Evolutionary conservation across 805 yeast species (phyloP).

Genomic region (Myxozyma lipomycoides): DNA sequence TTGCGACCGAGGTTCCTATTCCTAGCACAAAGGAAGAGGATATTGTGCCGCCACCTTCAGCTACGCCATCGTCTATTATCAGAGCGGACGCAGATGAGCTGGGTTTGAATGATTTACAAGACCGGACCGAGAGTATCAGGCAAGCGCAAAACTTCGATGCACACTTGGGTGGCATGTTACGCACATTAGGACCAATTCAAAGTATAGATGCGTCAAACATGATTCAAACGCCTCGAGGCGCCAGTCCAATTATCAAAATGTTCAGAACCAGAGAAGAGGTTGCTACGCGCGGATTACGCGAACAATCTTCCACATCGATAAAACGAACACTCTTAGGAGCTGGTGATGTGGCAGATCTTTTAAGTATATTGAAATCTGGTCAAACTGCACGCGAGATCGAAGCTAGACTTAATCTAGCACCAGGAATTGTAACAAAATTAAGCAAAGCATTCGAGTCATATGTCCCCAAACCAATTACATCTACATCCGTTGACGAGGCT

Average conservation of each 20-base stretch:
- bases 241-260: constrained; percentile 1
- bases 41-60: background rate
- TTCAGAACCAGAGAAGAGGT: constrained; percentile 10
- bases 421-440: background rate
- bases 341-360: constrained; percentile 11
- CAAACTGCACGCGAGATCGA: constrained; percentile 1
- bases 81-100: background rate
- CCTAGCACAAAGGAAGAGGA: background rate
- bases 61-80: background rate
- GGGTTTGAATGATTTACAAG: background rate
- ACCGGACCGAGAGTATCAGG: background rate
- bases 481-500: too few species aligned
- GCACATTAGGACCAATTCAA: constrained; percentile 16
- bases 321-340: constrained; percentile 18
- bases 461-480: background rate
- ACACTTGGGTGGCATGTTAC: constrained; percentile 15
- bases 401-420: background rate
- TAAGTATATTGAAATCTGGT: constrained; percentile 1
- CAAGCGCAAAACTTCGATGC: constrained; percentile 1
- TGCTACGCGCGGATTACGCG: constrained; percentile 7
- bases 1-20: background rate
- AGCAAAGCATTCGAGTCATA: background rate
- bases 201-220: constrained; percentile 6
- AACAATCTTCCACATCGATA: constrained; percentile 4
- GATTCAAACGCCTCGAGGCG: constrained; percentile 1